A percentile compares a stretch with the other conserved stretches of the same genome.
These are phyloP conservation scores for Huntiella moniliformis DNA, from an alignment of 2,329 filamentous ascomycete genomes.

Conservation along the genomic window DNA sequence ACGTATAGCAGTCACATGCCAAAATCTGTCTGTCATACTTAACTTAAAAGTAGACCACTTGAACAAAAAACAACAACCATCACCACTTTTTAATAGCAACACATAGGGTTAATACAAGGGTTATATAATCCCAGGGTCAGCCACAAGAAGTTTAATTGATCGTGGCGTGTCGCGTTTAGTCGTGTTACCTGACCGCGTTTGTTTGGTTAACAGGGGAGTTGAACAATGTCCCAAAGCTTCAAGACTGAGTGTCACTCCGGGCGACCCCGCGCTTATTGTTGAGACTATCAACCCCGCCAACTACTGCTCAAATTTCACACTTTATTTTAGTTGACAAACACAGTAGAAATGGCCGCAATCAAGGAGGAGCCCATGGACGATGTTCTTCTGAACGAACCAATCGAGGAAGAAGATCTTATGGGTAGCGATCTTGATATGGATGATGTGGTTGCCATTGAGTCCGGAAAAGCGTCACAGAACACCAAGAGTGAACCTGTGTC, in stretches of 20 bases:
- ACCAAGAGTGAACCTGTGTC: not conserved
- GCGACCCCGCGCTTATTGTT: not conserved
- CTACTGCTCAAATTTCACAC: not conserved
- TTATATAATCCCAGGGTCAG: not conserved
- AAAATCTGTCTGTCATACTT: no score
- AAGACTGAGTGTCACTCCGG: not conserved
- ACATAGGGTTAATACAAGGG: not conserved
- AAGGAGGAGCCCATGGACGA: constrained; percentile 16
- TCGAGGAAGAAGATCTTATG: constrained; percentile 9
- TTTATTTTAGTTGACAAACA: not conserved
- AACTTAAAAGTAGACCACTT: no score
- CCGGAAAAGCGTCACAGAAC: constrained; percentile 7
- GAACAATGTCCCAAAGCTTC: no score
- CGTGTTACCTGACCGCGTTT: not conserved
- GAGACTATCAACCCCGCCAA: not conserved
- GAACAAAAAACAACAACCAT: no score
- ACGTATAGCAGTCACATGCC: no score
- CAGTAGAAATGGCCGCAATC: constrained; percentile 1
- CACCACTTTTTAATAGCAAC: no score
- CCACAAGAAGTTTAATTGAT: constrained; percentile 2
- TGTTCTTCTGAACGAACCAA: constrained; percentile 21
- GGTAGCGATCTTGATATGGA: constrained; percentile 12
- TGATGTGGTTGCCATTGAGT: constrained; percentile 14
- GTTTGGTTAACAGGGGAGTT: no score
- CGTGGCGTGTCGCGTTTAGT: not conserved